Conservation (phyloP, 148 eudicot genomes). For the Fagopyrum tataricum region DNA sequence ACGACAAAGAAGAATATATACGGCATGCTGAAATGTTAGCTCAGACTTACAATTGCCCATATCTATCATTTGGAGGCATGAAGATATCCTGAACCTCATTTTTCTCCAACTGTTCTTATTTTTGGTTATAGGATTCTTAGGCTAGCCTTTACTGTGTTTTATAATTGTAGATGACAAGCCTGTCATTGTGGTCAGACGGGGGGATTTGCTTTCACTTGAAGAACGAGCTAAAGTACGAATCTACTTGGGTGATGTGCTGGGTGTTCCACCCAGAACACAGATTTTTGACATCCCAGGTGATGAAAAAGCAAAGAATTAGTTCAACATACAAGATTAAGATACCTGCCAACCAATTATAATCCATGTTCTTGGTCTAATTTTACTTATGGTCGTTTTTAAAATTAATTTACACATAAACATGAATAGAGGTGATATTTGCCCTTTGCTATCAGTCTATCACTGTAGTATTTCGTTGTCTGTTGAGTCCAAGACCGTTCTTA, state of each 20-base stretch:
- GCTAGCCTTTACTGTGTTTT: background rate
- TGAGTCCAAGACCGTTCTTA: background rate
- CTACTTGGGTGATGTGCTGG: conserved; percentile 65
- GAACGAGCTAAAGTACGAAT: conserved; percentile 66
- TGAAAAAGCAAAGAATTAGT: background rate
- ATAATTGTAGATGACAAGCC: conserved; percentile 79
- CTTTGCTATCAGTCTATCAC: background rate
- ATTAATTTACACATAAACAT: background rate
- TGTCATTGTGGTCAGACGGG: conserved; percentile 73
- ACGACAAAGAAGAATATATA: conserved; percentile 35
- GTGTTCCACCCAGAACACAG: conserved; percentile 62
- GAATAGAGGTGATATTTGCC: background rate
- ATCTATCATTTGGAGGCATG: conserved; percentile 75
- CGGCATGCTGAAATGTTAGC: conserved; percentile 29
- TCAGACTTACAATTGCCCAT: conserved; percentile 44
- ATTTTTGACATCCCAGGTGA: conserved; percentile 86
- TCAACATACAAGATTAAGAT: background rate
- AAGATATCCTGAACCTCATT: background rate
- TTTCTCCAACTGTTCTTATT: background rate
- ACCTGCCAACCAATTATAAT: background rate
- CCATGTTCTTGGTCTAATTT: background rate
- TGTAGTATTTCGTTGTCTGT: too few species aligned
- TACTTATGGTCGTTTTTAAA: background rate
- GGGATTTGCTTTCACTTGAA: conserved; percentile 61
- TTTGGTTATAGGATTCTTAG: background rate